Conservation (phyloP, 2,329 filamentous ascomycete species). For the Aureobasidium namibiae region DNA sequence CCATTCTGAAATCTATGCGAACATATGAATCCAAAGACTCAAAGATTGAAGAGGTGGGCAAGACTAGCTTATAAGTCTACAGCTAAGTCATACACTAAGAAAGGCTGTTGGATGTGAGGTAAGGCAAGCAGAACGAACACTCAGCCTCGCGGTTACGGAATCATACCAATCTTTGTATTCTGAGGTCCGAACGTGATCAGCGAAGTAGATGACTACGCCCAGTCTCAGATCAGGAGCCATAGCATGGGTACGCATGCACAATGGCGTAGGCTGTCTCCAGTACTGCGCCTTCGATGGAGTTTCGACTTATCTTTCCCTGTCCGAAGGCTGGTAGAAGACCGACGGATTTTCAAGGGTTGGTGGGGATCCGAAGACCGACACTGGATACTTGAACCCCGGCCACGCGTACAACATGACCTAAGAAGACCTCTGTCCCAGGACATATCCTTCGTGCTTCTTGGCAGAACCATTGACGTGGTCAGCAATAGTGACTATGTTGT, state of each 20-base stretch:
- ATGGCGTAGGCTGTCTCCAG: neutral
- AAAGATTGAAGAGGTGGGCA: neutral
- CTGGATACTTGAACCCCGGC: neutral
- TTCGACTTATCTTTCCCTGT: neutral
- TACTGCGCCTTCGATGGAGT: neutral
- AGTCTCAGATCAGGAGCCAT: neutral
- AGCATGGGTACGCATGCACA: neutral
- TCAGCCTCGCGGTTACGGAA: neutral
- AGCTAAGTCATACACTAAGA: neutral
- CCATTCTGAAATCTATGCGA: neutral
- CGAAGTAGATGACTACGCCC: neutral
- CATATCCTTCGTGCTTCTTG: neutral
- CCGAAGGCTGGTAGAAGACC: neutral
- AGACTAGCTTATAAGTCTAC: neutral
- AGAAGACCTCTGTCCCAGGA: neutral
- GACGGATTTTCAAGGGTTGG: neutral
- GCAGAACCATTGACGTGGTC: neutral
- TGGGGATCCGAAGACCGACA: constrained; percentile 11
- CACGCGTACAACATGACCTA: constrained; percentile 6
- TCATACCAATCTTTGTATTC: neutral
- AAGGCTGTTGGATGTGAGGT: neutral
- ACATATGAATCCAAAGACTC: neutral
- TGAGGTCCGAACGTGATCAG: neutral
- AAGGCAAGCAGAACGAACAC: neutral
- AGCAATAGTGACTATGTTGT: neutral